These are phyloP conservation scores for Blastobotrys serpentis DNA, from an alignment of 1,139 yeast genomes.

Conservation along the genomic window DNA sequence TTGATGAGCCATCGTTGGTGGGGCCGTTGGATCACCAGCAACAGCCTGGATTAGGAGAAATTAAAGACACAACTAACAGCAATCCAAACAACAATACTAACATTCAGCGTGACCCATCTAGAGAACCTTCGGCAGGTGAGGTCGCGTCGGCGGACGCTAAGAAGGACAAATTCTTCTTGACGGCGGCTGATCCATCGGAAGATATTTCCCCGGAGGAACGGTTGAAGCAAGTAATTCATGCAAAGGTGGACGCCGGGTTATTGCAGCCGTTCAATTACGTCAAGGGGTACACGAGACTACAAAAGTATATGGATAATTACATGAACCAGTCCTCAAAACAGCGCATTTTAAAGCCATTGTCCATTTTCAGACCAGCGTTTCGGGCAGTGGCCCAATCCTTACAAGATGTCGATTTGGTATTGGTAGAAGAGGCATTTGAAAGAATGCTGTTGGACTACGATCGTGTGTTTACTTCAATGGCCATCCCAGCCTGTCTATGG, in stretches of 20 bases:
- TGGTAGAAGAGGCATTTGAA: conserved; percentile 93
- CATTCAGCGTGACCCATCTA: conserved; percentile 12
- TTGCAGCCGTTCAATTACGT: conserved; percentile 93
- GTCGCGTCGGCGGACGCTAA: conserved; percentile 55
- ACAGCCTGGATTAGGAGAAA: background rate
- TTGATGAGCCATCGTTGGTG: conserved; percentile 68
- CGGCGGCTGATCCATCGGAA: conserved; percentile 97
- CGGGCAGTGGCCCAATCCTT: conserved; percentile 88
- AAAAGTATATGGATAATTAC: conserved; percentile 87
- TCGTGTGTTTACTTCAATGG: conserved; percentile 95
- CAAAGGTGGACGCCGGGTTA: conserved; percentile 91
- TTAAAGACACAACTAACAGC: conserved; percentile 13
- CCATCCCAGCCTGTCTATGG: conserved; percentile 97
- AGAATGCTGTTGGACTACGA: conserved; percentile 91
- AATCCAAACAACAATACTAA: conserved; percentile 12
- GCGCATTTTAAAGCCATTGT: conserved; percentile 82
- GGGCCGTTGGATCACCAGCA: conserved; percentile 4
- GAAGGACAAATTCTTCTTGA: conserved; percentile 80
- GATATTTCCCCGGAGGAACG: conserved; percentile 94
- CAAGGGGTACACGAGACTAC: conserved; percentile 86
- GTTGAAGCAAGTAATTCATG: conserved; percentile 90
- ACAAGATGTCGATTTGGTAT: conserved; percentile 85
- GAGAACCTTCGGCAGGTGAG: conserved; percentile 8
- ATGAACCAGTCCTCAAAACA: conserved; percentile 85
- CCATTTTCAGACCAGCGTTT: conserved; percentile 89